Conservation (phyloP, 768 basidiomycete species). For the Nidularia sp. region DNA sequence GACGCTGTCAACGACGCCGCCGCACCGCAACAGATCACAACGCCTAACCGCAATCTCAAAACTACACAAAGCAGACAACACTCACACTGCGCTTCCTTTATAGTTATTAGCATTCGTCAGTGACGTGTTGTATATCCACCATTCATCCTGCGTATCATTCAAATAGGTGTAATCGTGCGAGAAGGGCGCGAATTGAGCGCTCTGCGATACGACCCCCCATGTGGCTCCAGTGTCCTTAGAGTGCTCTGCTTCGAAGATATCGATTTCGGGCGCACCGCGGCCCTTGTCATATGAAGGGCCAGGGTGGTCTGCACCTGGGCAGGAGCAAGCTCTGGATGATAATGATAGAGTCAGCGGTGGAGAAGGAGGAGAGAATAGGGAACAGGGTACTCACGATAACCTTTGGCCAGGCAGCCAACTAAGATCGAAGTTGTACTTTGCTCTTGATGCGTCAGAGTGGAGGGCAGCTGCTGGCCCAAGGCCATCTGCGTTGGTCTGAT, state of each 20-base stretch:
- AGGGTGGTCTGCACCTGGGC: conserved; percentile 71
- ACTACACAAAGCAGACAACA: neutral
- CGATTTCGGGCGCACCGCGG: conserved; percentile 79
- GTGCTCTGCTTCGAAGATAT: conserved; percentile 70
- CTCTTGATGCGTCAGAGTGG: conserved; percentile 39
- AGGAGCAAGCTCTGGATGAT: conserved; percentile 62
- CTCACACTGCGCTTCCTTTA: conserved; percentile 45
- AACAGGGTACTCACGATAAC: conserved; percentile 46
- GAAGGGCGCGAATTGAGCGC: conserved; percentile 65
- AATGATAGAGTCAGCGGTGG: no score
- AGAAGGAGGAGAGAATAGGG: neutral
- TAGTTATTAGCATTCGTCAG: conserved; percentile 33
- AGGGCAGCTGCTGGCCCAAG: conserved; percentile 60
- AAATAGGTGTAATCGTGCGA: conserved; percentile 34
- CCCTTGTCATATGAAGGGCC: conserved; percentile 55
- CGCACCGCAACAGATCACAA: no score
- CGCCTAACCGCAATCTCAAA: no score
- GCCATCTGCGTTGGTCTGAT: conserved; percentile 56
- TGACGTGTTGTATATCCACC: conserved; percentile 24
- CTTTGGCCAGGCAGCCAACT: conserved; percentile 79
- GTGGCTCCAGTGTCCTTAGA: conserved; percentile 41
- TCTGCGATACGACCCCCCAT: conserved; percentile 64
- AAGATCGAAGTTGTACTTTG: conserved; percentile 53
- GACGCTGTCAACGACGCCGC: no score
- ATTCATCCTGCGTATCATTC: conserved; percentile 26